Evolutionary conservation across 2,329 filamentous ascomycete genomes (phyloP).

Genomic region (Neofusicoccum parvum): DNA sequence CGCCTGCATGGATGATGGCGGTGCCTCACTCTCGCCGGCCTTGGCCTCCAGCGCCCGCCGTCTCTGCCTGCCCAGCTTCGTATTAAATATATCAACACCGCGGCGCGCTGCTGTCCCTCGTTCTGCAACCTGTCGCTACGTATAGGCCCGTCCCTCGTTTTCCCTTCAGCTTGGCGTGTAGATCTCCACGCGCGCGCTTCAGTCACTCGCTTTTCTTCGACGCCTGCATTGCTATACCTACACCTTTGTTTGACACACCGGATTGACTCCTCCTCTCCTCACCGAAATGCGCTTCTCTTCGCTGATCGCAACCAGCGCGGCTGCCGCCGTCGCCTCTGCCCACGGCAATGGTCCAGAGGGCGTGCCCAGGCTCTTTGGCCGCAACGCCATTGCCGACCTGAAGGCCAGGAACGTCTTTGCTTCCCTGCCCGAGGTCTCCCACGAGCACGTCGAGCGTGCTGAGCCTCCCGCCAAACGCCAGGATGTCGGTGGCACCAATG

Average conservation of each 20-base stretch:
- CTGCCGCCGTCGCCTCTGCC: slow-evolving; percentile 33
- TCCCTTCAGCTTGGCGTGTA: background rate
- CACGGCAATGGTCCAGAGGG: slow-evolving; percentile 32
- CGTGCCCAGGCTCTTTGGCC: slow-evolving; percentile 38
- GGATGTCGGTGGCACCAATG: slow-evolving; percentile 30
- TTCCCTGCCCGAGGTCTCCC: slow-evolving; percentile 27
- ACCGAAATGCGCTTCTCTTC: slow-evolving; percentile 36
- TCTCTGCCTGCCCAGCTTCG: background rate
- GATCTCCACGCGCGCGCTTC: slow-evolving; percentile 8
- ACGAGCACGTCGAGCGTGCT: slow-evolving; percentile 26
- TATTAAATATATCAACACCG: slow-evolving; percentile 4
- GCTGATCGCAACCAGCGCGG: slow-evolving; percentile 32
- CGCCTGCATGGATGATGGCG: slow-evolving; percentile 6
- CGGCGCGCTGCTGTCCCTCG: background rate
- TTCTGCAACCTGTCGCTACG: background rate
- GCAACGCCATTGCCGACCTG: slow-evolving; percentile 37
- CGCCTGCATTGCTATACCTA: background rate
- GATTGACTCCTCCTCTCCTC: slow-evolving; percentile 14
- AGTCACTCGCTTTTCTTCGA: slow-evolving; percentile 5
- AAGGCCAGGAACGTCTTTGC: slow-evolving; percentile 35
- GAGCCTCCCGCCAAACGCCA: slow-evolving; percentile 33
- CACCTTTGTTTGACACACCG: background rate
- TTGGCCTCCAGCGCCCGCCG: slow-evolving; percentile 2
- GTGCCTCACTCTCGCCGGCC: background rate
- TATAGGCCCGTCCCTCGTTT: background rate